These are phyloP conservation scores for Lippia alba DNA, from an alignment of 305 asterid genomes.

Conservation along the genomic window DNA sequence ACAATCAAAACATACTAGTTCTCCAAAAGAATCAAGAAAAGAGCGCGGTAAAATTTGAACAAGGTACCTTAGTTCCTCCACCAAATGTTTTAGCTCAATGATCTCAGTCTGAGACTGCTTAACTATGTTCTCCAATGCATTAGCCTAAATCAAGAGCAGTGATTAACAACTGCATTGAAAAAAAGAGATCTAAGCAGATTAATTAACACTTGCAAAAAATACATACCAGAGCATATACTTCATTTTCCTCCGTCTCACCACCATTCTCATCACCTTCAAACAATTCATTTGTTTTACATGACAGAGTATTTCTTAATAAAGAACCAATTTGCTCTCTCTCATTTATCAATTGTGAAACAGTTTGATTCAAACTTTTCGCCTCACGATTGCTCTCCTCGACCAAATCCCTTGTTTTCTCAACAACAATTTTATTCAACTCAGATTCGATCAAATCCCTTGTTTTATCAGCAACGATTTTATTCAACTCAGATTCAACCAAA, in stretches of 20 bases:
- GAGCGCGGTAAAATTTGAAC: slow-evolving; percentile 17
- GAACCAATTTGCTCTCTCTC: slow-evolving; percentile 94
- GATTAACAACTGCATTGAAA: slow-evolving; percentile 35
- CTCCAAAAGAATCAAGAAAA: neutral
- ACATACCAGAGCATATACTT: slow-evolving; percentile 87
- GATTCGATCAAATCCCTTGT: no score
- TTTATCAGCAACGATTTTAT: no score
- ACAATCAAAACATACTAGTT: slow-evolving; percentile 5
- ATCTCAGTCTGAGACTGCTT: slow-evolving; percentile 97
- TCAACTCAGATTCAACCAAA: no score
- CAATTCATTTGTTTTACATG: slow-evolving; percentile 78
- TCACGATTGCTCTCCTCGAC: slow-evolving; percentile 71
- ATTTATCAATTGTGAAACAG: slow-evolving; percentile 65
- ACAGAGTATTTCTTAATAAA: slow-evolving; percentile 78
- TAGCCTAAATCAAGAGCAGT: slow-evolving; percentile 58
- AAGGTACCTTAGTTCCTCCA: slow-evolving; percentile 85
- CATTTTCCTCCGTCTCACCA: slow-evolving; percentile 67
- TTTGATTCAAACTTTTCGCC: slow-evolving; percentile 64
- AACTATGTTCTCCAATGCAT: slow-evolving; percentile 86
- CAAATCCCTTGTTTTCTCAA: slow-evolving; percentile 68
- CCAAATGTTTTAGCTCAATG: slow-evolving; percentile 88
- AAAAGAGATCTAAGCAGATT: slow-evolving; percentile 21
- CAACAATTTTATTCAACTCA: slow-evolving; percentile 73
- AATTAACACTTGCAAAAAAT: slow-evolving; percentile 20
- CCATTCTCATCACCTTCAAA: slow-evolving; percentile 94